Percentiles rank a stretch among this genome's conserved stretches.
Conservation (phyloP, 2,329 filamentous ascomycete species). For the Aphanoascus verrucosus region DNA sequence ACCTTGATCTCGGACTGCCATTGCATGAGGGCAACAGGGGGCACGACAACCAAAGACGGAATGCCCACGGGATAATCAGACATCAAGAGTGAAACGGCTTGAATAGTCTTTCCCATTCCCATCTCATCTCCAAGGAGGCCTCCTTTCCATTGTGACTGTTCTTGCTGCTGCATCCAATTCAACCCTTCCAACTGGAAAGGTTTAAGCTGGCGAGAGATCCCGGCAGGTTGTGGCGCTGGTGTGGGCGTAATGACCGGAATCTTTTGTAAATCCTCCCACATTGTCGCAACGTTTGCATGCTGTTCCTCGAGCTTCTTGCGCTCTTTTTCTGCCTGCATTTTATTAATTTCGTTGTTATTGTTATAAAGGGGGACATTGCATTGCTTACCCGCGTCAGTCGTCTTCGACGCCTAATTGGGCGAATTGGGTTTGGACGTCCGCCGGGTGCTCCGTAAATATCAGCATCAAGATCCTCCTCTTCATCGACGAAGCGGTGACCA, state of each 20-base stretch:
- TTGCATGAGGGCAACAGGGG: conserved; percentile 89
- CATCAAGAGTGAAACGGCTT: conserved; percentile 96
- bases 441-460: too few species aligned
- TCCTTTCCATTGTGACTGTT: conserved; percentile 72
- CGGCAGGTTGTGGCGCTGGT: conserved; percentile 58
- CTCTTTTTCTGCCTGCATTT: conserved; percentile 39
- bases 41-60: conserved; percentile 79
- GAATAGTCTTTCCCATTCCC: conserved; percentile 97
- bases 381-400: conserved; percentile 1
- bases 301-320: conserved; percentile 59
- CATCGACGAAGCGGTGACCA: neutral
- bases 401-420: neutral
- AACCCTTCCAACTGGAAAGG: conserved; percentile 89
- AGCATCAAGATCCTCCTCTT: too few species aligned
- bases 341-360: neutral
- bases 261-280: conserved; percentile 70
- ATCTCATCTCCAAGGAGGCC: conserved; percentile 94
- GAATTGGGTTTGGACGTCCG: neutral
- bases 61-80: conserved; percentile 79
- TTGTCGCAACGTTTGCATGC: conserved; percentile 68
- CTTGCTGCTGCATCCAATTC: conserved; percentile 89
- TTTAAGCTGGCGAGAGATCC: conserved; percentile 75
- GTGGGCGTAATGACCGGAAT: conserved; percentile 55
- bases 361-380: too few species aligned
- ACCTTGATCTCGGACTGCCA: conserved; percentile 75